Evolutionary conservation across 176 grass and related monocot genomes (phyloP).

Genomic region (Neostapfia colusana): DNA sequence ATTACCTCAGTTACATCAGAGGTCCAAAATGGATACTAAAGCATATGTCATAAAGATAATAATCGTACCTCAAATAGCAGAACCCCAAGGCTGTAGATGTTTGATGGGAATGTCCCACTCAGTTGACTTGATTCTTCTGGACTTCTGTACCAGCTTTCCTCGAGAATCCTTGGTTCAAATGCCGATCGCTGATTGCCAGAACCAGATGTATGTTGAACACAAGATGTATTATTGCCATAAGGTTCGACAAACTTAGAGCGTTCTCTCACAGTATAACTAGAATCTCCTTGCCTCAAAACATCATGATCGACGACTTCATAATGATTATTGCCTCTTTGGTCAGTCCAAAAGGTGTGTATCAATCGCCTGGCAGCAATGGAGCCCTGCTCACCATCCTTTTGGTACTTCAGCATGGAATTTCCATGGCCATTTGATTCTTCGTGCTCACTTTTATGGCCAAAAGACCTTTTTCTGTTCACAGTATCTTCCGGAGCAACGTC

Average conservation of each 20-base stretch:
- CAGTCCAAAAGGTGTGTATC: constrained; percentile 28
- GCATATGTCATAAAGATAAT: constrained; percentile 17
- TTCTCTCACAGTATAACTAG: constrained; percentile 36
- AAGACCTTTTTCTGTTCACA: constrained; percentile 61
- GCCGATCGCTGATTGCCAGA: constrained; percentile 27
- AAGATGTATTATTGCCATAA: constrained; percentile 16
- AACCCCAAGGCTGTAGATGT: constrained; percentile 93
- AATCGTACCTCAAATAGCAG: constrained; percentile 93
- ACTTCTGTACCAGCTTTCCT: constrained; percentile 90
- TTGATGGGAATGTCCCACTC: constrained; percentile 52
- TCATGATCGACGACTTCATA: constrained; percentile 35
- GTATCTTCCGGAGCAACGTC: constrained; percentile 35
- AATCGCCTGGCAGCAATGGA: constrained; percentile 35
- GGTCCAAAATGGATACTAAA: constrained; percentile 28
- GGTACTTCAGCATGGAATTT: constrained; percentile 61
- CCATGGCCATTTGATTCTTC: constrained; percentile 35
- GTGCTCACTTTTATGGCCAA: constrained; percentile 46
- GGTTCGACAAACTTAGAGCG: constrained; percentile 32
- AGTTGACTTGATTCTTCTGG: constrained; percentile 64
- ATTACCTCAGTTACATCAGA: constrained; percentile 11
- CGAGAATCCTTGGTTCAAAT: constrained; percentile 61
- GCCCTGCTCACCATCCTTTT: constrained; percentile 51
- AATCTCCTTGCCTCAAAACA: constrained; percentile 45
- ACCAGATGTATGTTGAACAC: too few species aligned
- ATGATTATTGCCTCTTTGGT: constrained; percentile 46